phyloP scores from a whole-genome alignment of 2,329 filamentous ascomycete species.

The Phialemonium atrogriseum region DNA sequence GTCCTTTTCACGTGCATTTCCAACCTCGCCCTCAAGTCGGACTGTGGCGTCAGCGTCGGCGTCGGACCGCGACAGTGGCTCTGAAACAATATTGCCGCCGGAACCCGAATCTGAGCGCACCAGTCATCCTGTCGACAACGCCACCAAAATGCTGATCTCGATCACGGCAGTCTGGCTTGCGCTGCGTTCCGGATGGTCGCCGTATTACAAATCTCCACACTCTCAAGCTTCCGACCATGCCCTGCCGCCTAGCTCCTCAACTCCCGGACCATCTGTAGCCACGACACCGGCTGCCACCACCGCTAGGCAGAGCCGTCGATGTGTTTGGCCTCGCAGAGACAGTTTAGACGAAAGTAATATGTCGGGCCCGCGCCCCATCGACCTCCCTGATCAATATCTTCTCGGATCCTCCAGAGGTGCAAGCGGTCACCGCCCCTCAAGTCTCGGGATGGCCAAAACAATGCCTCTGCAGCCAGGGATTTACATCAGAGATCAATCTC shows the following conservation, averaged over 20 bases:
- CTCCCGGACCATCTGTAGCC: too few species aligned
- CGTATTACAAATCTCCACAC: constrained; percentile 9
- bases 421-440: neutral
- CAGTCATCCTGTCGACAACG: constrained; percentile 30
- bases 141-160: constrained; percentile 38
- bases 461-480: too few species aligned
- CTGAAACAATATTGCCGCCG: constrained; percentile 8
- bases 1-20: neutral
- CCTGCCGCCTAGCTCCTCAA: too few species aligned
- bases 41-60: constrained; percentile 7
- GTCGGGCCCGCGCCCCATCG: too few species aligned
- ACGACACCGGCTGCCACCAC: neutral
- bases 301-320: too few species aligned
- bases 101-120: constrained; percentile 18
- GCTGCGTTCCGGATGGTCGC: constrained; percentile 32
- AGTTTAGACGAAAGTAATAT: too few species aligned
- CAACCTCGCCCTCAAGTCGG: too few species aligned
- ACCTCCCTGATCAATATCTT: too few species aligned
- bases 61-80: constrained; percentile 14
- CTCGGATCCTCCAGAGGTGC: too few species aligned
- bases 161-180: constrained; percentile 45
- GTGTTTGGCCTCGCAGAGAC: too few species aligned
- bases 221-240: too few species aligned
- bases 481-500: too few species aligned
- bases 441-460: neutral